Base-by-base conservation (phyloP, 2,329 filamentous ascomycete genomes). In the Xylariaceae sp. region DNA sequence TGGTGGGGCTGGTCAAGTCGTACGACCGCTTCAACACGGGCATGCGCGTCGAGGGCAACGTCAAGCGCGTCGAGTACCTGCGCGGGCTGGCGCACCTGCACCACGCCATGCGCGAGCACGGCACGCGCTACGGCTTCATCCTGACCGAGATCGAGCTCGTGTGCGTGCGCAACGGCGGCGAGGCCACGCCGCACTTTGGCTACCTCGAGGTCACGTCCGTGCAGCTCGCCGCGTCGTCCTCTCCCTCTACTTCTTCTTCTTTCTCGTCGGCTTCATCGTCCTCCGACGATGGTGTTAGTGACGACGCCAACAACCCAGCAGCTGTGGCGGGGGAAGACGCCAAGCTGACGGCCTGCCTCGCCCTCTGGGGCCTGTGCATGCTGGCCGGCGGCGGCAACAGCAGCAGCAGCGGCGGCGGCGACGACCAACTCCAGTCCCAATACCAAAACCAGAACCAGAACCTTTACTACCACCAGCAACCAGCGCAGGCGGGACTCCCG, bases 21-120 rank as follows among this genome's bases (percentile, higher is more conserved):
- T 95, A 90, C 55, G 84, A 94, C 59, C 81, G 85, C 50, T 95
- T 93, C 83, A 94, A 94, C 68, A 92, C 87, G 1, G 85, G 84
- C 42, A 94, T 94, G 85, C 84, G 88, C 39, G 77, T 80, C 39
- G 86, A 93, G 58, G 79, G 80, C 28, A 86, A 89, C 44, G 75
- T 87, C 58, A 83, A 88, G 61, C 82, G 84, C 38, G 85, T 94
- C 37, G 80, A 90, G 60, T 95, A 95, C 64, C 80, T 95, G 14
- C 80, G 83, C 32, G 86, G 86, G 2, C 76, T 96, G 5, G 73
- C 88, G 0, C 86, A 93, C 49, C 68, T 95, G 28, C 90, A 96
- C 61, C 77, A 85, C 55, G 80, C 81, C 53, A 94, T 95, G 87
- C 87, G 90, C 58, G 87, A 94, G 63, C 85, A 94, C 63, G 80